Evolutionary conservation across 192 early-diverging fungal species (phyloP).

Genomic region (Nowakowskiella sp.): DNA sequence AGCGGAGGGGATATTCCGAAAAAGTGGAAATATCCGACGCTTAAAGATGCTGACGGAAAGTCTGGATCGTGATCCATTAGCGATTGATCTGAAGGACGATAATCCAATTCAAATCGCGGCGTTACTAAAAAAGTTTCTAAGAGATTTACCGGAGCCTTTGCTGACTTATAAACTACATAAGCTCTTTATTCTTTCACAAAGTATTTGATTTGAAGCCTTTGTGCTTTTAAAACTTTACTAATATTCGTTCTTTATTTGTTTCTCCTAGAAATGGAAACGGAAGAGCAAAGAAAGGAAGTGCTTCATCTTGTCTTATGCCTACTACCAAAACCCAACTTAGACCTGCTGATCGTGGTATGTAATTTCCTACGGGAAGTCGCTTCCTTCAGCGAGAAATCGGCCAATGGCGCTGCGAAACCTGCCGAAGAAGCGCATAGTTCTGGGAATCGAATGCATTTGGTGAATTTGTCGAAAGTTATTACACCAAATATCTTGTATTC

Average conservation of each 20-base stretch:
- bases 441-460: conserved; percentile 88
- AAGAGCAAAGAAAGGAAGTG: conserved; percentile 48
- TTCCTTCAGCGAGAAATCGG: conserved; percentile 8
- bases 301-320: conserved; percentile 77
- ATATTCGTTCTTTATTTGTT: neutral
- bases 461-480: conserved; percentile 88
- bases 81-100: conserved; percentile 57
- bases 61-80: conserved; percentile 72
- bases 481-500: conserved; percentile 88
- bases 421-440: no score
- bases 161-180: conserved; percentile 82
- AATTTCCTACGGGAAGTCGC: conserved; percentile 85
- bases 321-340: conserved; percentile 83
- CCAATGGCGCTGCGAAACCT: neutral
- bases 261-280: conserved; percentile 39
- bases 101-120: conserved; percentile 90
- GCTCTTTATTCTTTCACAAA: conserved; percentile 74
- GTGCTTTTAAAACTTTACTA: neutral
- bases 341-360: conserved; percentile 85
- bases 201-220: conserved; percentile 18
- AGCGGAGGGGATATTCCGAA: conserved; percentile 92
- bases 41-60: conserved; percentile 78
- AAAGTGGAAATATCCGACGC: conserved; percentile 93
- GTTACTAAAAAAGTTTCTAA: conserved; percentile 89
- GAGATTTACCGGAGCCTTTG: conserved; percentile 92